Conservation (phyloP, 2,329 filamentous ascomycete genomes). For the Fusarium penzigii region DNA sequence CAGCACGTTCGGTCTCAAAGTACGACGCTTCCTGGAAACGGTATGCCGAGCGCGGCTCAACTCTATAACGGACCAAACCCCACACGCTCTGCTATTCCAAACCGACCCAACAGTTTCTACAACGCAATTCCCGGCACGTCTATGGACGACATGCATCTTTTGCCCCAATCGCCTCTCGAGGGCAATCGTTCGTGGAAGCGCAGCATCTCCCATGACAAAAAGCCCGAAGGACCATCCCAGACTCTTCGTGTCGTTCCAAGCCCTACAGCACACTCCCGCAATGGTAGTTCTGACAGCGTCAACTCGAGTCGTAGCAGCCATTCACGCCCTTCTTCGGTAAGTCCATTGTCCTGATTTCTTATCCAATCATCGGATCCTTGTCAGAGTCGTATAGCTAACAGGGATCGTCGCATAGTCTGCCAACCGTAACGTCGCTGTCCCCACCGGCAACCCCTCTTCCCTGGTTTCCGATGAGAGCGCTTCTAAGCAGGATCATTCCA, state of each 20-base stretch:
- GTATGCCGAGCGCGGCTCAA: slow-evolving; percentile 31
- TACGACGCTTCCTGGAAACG: slow-evolving; percentile 31
- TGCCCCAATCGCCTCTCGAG: slow-evolving; percentile 59
- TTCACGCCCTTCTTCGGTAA: slow-evolving; percentile 67
- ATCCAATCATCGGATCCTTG: slow-evolving; percentile 45
- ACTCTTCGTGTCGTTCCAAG: slow-evolving; percentile 39
- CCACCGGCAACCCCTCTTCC: slow-evolving; percentile 55
- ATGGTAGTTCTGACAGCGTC: slow-evolving; percentile 66
- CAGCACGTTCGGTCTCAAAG: slow-evolving; percentile 42
- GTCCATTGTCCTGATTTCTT: slow-evolving; percentile 41
- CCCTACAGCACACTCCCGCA: slow-evolving; percentile 40
- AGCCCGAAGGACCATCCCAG: slow-evolving; percentile 43
- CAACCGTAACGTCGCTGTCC: slow-evolving; percentile 58
- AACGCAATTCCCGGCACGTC: slow-evolving; percentile 47
- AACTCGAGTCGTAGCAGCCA: slow-evolving; percentile 58
- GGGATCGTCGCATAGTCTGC: slow-evolving; percentile 52
- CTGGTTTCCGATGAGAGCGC: slow-evolving; percentile 48
- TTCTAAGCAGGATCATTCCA: slow-evolving; percentile 54
- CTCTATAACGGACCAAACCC: slow-evolving; percentile 32
- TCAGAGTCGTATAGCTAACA: slow-evolving; percentile 47
- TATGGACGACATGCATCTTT: slow-evolving; percentile 70
- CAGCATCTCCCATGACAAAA: slow-evolving; percentile 56
- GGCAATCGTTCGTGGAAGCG: slow-evolving; percentile 78
- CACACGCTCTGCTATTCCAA: slow-evolving; percentile 38
- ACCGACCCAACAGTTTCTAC: slow-evolving; percentile 56